Evolutionary conservation across 2,329 filamentous ascomycete genomes (phyloP).

Genomic region (Pseudocercospora ulei): DNA sequence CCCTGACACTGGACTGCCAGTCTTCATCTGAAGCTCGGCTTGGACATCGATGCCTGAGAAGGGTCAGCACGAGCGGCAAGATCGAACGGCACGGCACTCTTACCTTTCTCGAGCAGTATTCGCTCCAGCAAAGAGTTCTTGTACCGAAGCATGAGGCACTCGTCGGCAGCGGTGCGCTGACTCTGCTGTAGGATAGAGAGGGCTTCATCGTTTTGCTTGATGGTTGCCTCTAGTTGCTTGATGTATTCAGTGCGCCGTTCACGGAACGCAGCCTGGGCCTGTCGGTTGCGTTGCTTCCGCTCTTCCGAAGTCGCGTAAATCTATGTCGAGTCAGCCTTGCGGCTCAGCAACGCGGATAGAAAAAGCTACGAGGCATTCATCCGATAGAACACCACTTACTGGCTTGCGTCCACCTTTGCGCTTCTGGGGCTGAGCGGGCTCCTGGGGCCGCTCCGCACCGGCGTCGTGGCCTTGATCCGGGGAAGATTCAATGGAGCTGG

Average conservation of each 20-base stretch:
- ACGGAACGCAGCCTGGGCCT: slow-evolving; percentile 93
- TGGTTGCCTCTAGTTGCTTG: slow-evolving; percentile 95
- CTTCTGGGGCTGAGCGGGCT: slow-evolving; percentile 56
- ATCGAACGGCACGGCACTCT: not conserved
- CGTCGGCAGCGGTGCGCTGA: slow-evolving; percentile 86
- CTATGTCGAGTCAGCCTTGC: slow-evolving; percentile 41
- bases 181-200: slow-evolving; percentile 86
- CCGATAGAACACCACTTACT: slow-evolving; percentile 53
- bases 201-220: slow-evolving; percentile 92
- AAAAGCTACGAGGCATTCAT: slow-evolving; percentile 13
- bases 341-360: slow-evolving; percentile 17
- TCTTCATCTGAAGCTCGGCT: slow-evolving; percentile 86
- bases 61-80: slow-evolving; percentile 14
- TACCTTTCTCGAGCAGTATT: slow-evolving; percentile 92
- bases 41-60: slow-evolving; percentile 83
- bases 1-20: slow-evolving; percentile 69
- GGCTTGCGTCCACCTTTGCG: slow-evolving; percentile 96
- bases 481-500: slow-evolving; percentile 43
- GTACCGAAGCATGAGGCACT: slow-evolving; percentile 95
- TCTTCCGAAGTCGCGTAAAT: slow-evolving; percentile 99
- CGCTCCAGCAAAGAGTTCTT: slow-evolving; percentile 95
- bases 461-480: slow-evolving; percentile 43
- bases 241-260: slow-evolving; percentile 98
- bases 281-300: slow-evolving; percentile 91
- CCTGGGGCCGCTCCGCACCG: slow-evolving; percentile 36